These are phyloP conservation scores for Leccinum variicolor DNA, from an alignment of 768 basidiomycete species.

Conservation along the genomic window DNA sequence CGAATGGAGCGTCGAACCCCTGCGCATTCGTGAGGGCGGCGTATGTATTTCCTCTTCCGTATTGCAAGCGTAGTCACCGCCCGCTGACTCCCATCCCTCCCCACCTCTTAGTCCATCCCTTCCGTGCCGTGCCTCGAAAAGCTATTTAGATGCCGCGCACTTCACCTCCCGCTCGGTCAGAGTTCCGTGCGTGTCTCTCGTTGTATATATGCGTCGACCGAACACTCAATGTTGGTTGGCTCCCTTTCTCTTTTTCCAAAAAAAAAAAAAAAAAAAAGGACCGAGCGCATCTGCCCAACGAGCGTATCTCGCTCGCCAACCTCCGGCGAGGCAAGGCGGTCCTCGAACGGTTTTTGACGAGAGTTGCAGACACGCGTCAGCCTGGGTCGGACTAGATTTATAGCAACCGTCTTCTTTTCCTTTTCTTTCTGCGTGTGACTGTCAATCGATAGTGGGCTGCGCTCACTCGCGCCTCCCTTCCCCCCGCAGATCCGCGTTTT, in stretches of 20 bases:
- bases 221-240: not conserved
- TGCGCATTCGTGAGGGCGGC: slow-evolving; percentile 92
- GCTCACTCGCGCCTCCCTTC: not conserved
- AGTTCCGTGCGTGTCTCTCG: slow-evolving; percentile 57
- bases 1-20: slow-evolving; percentile 84
- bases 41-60: slow-evolving; percentile 41
- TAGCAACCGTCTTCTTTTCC: not conserved
- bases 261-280: slow-evolving; percentile 44
- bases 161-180: slow-evolving; percentile 95
- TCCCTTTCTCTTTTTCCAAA: too few species aligned
- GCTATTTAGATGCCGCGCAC: slow-evolving; percentile 80
- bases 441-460: not conserved
- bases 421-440: not conserved
- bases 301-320: slow-evolving; percentile 84
- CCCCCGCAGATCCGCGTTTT: not conserved
- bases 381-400: not conserved
- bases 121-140: slow-evolving; percentile 93
- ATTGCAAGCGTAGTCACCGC: not conserved
- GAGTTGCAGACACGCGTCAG: slow-evolving; percentile 37
- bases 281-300: slow-evolving; percentile 91
- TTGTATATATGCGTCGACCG: not conserved
- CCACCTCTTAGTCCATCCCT: slow-evolving; percentile 71
- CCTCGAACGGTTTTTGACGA: slow-evolving; percentile 66
- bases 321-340: slow-evolving; percentile 75
- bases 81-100: not conserved